Conservation (phyloP, 305 asterid genomes). For the Rubia balearica region DNA sequence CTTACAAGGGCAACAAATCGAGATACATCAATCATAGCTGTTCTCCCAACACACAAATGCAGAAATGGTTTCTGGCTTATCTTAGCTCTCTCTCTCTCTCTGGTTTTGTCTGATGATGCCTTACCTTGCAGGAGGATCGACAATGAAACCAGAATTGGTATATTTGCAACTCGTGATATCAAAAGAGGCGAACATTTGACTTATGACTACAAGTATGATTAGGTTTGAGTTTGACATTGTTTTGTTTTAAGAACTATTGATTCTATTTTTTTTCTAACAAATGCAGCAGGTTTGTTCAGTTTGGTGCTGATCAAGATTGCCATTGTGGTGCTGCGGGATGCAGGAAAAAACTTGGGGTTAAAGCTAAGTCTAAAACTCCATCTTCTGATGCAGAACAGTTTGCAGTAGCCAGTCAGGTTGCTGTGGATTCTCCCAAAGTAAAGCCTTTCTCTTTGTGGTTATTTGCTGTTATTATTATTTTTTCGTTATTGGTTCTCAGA, state of each 20-base stretch:
- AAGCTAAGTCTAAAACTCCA: constrained; percentile 52
- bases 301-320: constrained; percentile 98
- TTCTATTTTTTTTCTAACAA: constrained; percentile 42
- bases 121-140: constrained; percentile 69
- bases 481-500: background rate
- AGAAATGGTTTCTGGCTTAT: constrained; percentile 59
- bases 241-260: background rate
- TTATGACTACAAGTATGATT: constrained; percentile 89
- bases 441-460: constrained; percentile 32
- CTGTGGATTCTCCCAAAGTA: constrained; percentile 41
- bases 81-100: constrained; percentile 14
- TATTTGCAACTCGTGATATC: constrained; percentile 78
- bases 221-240: background rate
- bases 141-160: constrained; percentile 94
- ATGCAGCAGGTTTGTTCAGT: constrained; percentile 92
- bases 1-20: constrained; percentile 92
- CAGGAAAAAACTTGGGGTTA: constrained; percentile 80
- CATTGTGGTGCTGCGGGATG: constrained; percentile 81
- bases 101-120: constrained; percentile 19
- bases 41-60: constrained; percentile 97
- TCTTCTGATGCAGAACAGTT: constrained; percentile 69
- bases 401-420: constrained; percentile 61
- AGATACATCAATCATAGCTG: constrained; percentile 97
- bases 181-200: constrained; percentile 87
- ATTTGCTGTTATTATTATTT: too few relatives aligned